A percentile compares a stretch with the other conserved stretches of the same genome.
These are phyloP conservation scores for Leishmania aethiopica DNA, from an alignment of 208 protist genomes.

Conservation along the genomic window DNA sequence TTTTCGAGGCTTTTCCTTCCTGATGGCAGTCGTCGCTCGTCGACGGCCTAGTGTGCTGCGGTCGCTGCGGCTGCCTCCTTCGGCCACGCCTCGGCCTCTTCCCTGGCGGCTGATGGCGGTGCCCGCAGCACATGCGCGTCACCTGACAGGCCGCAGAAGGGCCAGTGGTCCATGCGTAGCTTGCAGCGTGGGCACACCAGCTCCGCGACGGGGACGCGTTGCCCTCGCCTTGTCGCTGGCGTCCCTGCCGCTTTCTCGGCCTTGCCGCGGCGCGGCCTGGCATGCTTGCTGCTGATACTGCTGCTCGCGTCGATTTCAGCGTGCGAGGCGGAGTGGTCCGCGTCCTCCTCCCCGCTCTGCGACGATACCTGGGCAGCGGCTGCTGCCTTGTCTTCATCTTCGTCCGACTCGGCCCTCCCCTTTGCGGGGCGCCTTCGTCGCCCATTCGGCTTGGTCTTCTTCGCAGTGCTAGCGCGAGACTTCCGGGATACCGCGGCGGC, in stretches of 20 bases:
- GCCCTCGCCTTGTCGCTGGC: background rate
- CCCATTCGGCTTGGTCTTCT: background rate
- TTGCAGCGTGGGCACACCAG: conserved; percentile 48
- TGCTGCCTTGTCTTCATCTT: background rate
- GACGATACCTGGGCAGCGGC: background rate
- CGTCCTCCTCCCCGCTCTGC: conserved; percentile 6
- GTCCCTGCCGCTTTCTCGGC: conserved; percentile 2
- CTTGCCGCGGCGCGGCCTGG: background rate
- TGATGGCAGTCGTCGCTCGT: background rate
- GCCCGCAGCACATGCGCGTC: conserved; percentile 40
- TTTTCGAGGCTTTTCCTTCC: background rate
- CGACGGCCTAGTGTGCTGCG: background rate
- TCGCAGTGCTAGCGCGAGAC: background rate
- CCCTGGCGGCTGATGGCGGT: background rate
- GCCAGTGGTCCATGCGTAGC: conserved; percentile 58
- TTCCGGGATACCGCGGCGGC: conserved; percentile 1
- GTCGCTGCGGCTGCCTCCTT: background rate
- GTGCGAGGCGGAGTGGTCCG: background rate
- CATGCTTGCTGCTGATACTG: background rate
- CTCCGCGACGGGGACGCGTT: conserved; percentile 7
- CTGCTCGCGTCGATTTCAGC: conserved; percentile 3
- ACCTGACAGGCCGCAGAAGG: conserved; percentile 62
- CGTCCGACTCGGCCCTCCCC: background rate
- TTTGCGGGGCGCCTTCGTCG: background rate
- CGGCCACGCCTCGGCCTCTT: background rate